Evolutionary conservation across 2,329 filamentous ascomycete species (phyloP).

Genomic region (Coccinonectria pachysandricola): DNA sequence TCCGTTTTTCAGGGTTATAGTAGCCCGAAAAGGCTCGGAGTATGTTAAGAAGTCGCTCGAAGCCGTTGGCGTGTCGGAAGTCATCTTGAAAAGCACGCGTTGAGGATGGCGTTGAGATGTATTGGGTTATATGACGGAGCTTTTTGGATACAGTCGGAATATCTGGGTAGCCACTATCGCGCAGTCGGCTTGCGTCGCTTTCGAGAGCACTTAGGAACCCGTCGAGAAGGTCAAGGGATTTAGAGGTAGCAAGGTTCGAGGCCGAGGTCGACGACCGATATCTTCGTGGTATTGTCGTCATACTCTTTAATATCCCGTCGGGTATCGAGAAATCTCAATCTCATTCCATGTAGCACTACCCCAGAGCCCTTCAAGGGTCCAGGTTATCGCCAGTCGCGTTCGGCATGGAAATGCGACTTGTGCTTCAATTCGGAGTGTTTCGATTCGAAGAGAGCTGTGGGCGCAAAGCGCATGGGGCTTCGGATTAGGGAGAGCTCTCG

Average conservation of each 20-base stretch:
- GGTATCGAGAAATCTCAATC: constrained; percentile 8
- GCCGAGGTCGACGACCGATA: constrained; percentile 56
- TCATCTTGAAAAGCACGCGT: constrained; percentile 55
- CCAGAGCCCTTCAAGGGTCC: constrained; percentile 29
- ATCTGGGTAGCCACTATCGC: constrained; percentile 36
- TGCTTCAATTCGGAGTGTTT: constrained; percentile 4
- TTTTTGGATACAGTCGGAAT: constrained; percentile 39
- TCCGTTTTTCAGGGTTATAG: constrained; percentile 58
- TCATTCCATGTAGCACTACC: constrained; percentile 20
- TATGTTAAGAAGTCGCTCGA: constrained; percentile 60
- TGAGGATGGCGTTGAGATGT: constrained; percentile 39
- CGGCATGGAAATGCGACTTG: constrained; percentile 25
- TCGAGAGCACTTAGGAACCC: constrained; percentile 40
- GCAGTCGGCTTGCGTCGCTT: constrained; percentile 21
- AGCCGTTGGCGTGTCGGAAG: constrained; percentile 72
- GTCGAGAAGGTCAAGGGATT: constrained; percentile 50
- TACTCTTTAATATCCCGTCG: too few relatives aligned
- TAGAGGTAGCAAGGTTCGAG: constrained; percentile 46
- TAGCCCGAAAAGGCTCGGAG: constrained; percentile 63
- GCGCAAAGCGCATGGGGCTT: constrained; percentile 16
- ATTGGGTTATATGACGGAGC: constrained; percentile 56
- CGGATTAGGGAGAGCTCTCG: constrained; percentile 19
- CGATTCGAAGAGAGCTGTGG: constrained; percentile 4
- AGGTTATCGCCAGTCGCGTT: constrained; percentile 21
- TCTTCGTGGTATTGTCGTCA: constrained; percentile 43